Base-by-base conservation (phyloP, 352 stramenopile species). In the Globisporangium canariense region DNA sequence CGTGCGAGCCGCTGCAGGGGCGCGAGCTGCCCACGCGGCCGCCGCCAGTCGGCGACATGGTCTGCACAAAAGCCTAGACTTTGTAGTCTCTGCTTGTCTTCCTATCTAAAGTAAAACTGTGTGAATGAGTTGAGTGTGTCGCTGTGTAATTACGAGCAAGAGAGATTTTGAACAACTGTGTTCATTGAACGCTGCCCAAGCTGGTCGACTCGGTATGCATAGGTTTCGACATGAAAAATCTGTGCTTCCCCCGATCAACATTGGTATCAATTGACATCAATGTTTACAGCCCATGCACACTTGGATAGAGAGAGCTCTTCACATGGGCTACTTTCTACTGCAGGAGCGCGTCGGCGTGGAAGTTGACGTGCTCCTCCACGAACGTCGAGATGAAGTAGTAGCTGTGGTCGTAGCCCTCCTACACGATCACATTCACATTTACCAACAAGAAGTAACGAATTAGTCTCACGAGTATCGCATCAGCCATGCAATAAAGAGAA, bases 371-470 rank as follows among this genome's bases (percentile, higher is more conserved):
- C 67, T 99, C 93, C 40, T 97, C 93, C 32, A 98, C 84, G 68
- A 98, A 99, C 2, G 93, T 94, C 65, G 90, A 81, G 70, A 99
- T 98, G 79, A 99, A 99, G 70, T 97, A 98, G 76, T 99, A 99
- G 65, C 85, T 96, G 85, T 99, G 97, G 74, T 99, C 97, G 74
- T 98, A 99, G 46, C 94, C 96, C 18, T 97, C 85, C 75, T 91
- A 71, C 36, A 60, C 6, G 14, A 51, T n/a, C 16, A 34, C 7
- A 56, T 38, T 34, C 10, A 34, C 28, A n/a, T 18, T 11, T n/a
- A 20, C 47, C 32, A 36, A 36, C 32, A 36, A 8, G 32, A 36
- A 36, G 32, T 8, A 36, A 54, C 58, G 8, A 38, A 38, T 49
- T 46, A 30, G 41, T 34, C 6, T 55, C n/a, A 52, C 13, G 20